Base-by-base conservation (phyloP, 179 eudicot genomes). In the Beta corolliflora region DNA sequence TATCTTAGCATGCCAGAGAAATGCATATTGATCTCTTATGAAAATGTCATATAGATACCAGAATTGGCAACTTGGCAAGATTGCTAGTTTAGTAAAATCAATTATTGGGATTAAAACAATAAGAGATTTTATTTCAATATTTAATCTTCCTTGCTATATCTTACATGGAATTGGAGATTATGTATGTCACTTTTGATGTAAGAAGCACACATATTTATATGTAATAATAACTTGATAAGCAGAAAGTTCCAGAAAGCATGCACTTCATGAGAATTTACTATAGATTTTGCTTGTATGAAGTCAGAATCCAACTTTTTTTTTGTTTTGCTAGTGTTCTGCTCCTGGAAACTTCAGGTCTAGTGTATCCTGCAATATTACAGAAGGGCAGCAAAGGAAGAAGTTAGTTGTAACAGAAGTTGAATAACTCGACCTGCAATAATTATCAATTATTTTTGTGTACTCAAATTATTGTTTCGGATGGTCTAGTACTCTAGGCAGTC, bases 291-390 rank as follows among this genome's bases (percentile, higher is more conserved):
- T 41, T 6, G 60, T 69, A 23, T 72, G 54, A 53, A 53, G 15
- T 74, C 65, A 61, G 44, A 21, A n/a, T 65, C 11, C 71, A 15
- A 66, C 79, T 66, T 59, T 56, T 77, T 77, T 16, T 67, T 44
- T 0, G 60, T 56, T 72, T 45, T 75, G 31, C 82, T 61, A 25
- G 79, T 58, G 70, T 53, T 64, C 67, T n/a, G 12, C 52, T 70
- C 21, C 79, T 69, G 44, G 65, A 52, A 21, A 36, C 9, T n/a
- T 59, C 81, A 7, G 56, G 23, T 71, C 81, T 82, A 82, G 52
- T 41, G 52, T n/a, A 82, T 21, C 84, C 84, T 82, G 81, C 55
- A 82, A 82, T 18, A 61, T 31, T 50, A 81, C n/a, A 64, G 7
- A n/a, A 80, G 41, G n/a, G 46, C 29, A 11, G 11, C 16, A 23